A percentile compares a stretch with the other conserved stretches of the same genome.
Conservation (phyloP, 371 early-diverging fungal genomes). For the Capniomyces stellatus region DNA sequence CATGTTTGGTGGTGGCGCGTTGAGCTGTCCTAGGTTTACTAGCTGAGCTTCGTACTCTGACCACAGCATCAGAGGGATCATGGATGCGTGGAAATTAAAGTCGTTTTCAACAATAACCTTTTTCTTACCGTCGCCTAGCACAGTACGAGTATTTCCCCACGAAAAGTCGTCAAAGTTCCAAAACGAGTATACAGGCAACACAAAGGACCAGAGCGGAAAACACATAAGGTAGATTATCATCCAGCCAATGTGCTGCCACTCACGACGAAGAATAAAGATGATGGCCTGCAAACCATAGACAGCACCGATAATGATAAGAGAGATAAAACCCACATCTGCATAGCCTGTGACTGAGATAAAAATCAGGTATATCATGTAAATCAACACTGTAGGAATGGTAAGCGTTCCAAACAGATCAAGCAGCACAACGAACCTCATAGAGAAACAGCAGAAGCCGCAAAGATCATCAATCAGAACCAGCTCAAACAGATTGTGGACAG, state of each 20-base stretch:
- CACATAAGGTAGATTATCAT: slow-evolving; percentile 75
- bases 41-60: slow-evolving; percentile 62
- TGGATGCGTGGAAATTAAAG: slow-evolving; percentile 61
- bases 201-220: slow-evolving; percentile 62
- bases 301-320: slow-evolving; percentile 41
- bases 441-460: slow-evolving; percentile 92
- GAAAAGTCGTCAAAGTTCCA: slow-evolving; percentile 96
- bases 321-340: slow-evolving; percentile 65
- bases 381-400: slow-evolving; percentile 71
- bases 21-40: slow-evolving; percentile 11
- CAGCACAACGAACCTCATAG: slow-evolving; percentile 86
- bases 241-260: slow-evolving; percentile 90
- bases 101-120: slow-evolving; percentile 35
- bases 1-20: slow-evolving; percentile 25
- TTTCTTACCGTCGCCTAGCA: slow-evolving; percentile 51
- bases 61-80: slow-evolving; percentile 75
- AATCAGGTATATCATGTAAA: slow-evolving; percentile 56
- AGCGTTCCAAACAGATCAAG: slow-evolving; percentile 79
- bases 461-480: slow-evolving; percentile 58
- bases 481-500: slow-evolving; percentile 81
- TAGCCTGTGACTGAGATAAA: slow-evolving; percentile 56
- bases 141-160: slow-evolving; percentile 93
- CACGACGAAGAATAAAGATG: slow-evolving; percentile 58
- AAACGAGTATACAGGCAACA: slow-evolving; percentile 67
- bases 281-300: slow-evolving; percentile 65